These are phyloP conservation scores for Oxytropis ochrocephala DNA, from an alignment of 306 rosid species.

Conservation along the genomic window DNA sequence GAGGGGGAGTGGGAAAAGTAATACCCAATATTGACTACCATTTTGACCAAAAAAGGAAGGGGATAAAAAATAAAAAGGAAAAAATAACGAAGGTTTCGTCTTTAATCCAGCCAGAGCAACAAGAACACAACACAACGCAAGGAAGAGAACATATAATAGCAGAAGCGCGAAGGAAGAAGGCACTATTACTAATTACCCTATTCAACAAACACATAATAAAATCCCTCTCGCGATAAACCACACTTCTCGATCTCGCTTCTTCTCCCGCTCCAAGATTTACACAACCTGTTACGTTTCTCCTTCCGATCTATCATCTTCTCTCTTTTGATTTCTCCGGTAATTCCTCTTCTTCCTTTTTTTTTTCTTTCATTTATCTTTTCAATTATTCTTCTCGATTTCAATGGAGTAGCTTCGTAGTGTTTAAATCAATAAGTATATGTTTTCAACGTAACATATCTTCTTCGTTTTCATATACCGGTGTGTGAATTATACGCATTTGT, in stretches of 20 bases:
- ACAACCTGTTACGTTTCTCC: conserved; percentile 30
- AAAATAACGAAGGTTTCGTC: conserved; percentile 31
- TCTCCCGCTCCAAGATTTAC: conserved; percentile 29
- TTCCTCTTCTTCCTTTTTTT: neutral
- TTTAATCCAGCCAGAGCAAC: conserved; percentile 37
- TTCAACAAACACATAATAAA: neutral
- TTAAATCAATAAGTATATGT: conserved; percentile 12
- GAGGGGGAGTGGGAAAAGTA: no score
- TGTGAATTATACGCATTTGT: conserved; percentile 38
- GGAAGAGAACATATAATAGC: conserved; percentile 21
- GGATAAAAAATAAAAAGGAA: neutral
- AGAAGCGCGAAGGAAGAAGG: conserved; percentile 19
- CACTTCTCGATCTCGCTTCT: conserved; percentile 51
- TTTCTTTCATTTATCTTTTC: neutral
- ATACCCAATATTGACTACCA: no score
- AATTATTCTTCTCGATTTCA: conserved; percentile 11
- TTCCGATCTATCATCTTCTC: conserved; percentile 57
- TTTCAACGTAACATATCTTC: neutral
- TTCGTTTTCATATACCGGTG: neutral
- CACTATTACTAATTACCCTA: conserved; percentile 22
- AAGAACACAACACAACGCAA: conserved; percentile 31
- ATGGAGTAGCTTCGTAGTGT: conserved; percentile 22
- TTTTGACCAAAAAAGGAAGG: neutral
- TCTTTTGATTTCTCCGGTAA: conserved; percentile 36
- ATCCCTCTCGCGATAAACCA: neutral